A percentile compares a stretch with the other conserved stretches of the same genome.
Conservation (phyloP, 2,329 filamentous ascomycete genomes). For the Rhynchosporium secalis region DNA sequence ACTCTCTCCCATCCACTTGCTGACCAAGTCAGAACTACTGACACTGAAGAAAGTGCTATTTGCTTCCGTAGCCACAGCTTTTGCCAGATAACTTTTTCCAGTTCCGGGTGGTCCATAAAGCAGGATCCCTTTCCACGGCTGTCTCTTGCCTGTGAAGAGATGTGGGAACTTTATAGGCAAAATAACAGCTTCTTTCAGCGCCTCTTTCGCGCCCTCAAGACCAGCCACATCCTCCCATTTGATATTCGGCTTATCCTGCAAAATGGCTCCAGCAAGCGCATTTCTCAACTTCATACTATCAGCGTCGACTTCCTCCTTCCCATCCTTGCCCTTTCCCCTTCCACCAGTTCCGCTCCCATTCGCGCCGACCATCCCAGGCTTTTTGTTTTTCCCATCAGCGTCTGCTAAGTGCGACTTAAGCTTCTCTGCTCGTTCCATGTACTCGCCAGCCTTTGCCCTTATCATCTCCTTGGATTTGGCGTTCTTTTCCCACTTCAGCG, state of each 20-base stretch:
- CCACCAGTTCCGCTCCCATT: slow-evolving; percentile 67
- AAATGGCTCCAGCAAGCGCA: slow-evolving; percentile 85
- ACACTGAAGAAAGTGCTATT: slow-evolving; percentile 99
- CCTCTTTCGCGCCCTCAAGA: slow-evolving; percentile 90
- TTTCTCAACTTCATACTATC: slow-evolving; percentile 94
- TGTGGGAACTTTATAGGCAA: slow-evolving; percentile 98
- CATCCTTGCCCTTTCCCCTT: slow-evolving; percentile 62
- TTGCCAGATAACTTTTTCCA: slow-evolving; percentile 95
- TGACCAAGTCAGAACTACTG: slow-evolving; percentile 93
- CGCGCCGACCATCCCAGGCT: slow-evolving; percentile 68
- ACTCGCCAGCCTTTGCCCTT: slow-evolving; percentile 88
- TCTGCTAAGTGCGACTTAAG: slow-evolving; percentile 87
- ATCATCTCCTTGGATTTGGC: slow-evolving; percentile 97
- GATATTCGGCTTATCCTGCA: slow-evolving; percentile 94
- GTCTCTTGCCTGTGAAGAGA: slow-evolving; percentile 90
- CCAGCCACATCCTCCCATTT: slow-evolving; percentile 98
- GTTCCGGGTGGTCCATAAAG: slow-evolving; percentile 95
- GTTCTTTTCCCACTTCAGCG: slow-evolving; percentile 99
- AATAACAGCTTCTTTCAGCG: slow-evolving; percentile 95
- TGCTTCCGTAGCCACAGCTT: slow-evolving; percentile 95
- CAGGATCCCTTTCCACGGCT: slow-evolving; percentile 98
- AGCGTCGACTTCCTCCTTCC: slow-evolving; percentile 71
- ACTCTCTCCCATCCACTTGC: slow-evolving; percentile 99
- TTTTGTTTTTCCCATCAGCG: slow-evolving; percentile 68
- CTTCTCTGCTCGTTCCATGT: slow-evolving; percentile 99